These are phyloP conservation scores for Chalara sp. DNA, from an alignment of 2,329 filamentous ascomycete species.

Conservation along the genomic window DNA sequence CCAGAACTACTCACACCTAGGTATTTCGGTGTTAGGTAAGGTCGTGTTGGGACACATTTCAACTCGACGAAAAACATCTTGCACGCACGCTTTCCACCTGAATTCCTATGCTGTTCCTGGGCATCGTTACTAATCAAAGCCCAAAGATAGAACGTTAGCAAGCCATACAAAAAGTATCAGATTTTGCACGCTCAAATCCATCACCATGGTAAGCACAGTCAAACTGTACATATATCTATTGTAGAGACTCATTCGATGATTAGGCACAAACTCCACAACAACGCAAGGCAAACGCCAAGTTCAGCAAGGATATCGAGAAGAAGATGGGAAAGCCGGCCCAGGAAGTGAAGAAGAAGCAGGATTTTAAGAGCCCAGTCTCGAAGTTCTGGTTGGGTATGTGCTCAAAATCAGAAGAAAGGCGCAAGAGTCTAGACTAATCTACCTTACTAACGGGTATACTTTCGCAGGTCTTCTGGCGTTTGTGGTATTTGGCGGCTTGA, in stretches of 20 bases:
- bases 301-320: slow-evolving; percentile 63
- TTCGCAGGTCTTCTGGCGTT: slow-evolving; percentile 18
- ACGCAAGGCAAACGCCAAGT: slow-evolving; percentile 73
- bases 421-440: too few species aligned
- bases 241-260: background rate
- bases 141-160: too few species aligned
- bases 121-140: too few species aligned
- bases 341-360: slow-evolving; percentile 53
- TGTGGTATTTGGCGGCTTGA: slow-evolving; percentile 27
- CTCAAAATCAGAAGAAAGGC: background rate
- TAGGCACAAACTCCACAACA: slow-evolving; percentile 82
- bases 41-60: too few species aligned
- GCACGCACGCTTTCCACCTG: too few species aligned
- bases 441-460: background rate
- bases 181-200: too few species aligned
- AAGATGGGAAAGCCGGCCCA: slow-evolving; percentile 69
- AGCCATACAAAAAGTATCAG: too few species aligned
- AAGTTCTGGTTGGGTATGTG: slow-evolving; percentile 57
- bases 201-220: too few species aligned
- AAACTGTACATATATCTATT: background rate
- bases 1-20: too few species aligned
- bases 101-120: too few species aligned
- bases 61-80: too few species aligned
- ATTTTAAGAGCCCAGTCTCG: slow-evolving; percentile 48
- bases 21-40: too few species aligned